Percentiles rank a stretch among this genome's conserved stretches.
Conservation (phyloP, 2,329 filamentous ascomycete genomes). For the Blastomyces gilchristii region DNA sequence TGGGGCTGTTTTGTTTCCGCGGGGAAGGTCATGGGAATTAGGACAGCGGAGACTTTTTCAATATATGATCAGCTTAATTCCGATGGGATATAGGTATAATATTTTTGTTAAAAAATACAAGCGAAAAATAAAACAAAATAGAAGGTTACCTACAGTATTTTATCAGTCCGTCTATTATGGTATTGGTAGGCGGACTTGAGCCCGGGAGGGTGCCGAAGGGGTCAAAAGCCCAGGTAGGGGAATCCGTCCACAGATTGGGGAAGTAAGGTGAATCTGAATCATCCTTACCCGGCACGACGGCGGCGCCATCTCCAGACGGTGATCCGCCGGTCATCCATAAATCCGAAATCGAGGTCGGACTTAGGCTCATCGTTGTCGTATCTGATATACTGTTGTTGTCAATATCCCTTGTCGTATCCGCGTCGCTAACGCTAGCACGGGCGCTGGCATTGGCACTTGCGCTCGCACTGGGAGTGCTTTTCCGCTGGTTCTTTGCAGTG, state of each 20-base stretch:
- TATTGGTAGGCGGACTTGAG: constrained; percentile 18
- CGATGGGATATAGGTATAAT: not conserved
- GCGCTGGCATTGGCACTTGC: too few species aligned
- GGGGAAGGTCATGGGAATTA: constrained; percentile 33
- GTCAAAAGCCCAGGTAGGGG: constrained; percentile 24
- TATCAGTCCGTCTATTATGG: constrained; percentile 22
- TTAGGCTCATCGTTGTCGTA: not conserved
- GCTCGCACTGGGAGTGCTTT: not conserved
- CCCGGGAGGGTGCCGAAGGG: constrained; percentile 28
- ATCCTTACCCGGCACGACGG: not conserved
- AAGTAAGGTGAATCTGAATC: not conserved
- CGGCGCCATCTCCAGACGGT: not conserved
- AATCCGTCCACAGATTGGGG: constrained; percentile 10
- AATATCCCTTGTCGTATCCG: not conserved
- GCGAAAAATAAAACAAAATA: too few species aligned
- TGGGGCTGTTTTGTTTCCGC: constrained; percentile 22
- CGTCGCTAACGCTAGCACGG: not conserved
- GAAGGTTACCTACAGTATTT: constrained; percentile 23
- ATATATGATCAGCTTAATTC: not conserved
- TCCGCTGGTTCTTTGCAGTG: not conserved
- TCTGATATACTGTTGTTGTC: not conserved
- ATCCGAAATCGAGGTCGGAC: not conserved
- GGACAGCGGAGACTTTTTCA: constrained; percentile 25
- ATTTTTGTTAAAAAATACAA: not conserved
- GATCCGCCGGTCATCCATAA: not conserved